phyloP scores from a whole-genome alignment of 192 early-diverging fungal species.

The Spizellomyces sp. region DNA sequence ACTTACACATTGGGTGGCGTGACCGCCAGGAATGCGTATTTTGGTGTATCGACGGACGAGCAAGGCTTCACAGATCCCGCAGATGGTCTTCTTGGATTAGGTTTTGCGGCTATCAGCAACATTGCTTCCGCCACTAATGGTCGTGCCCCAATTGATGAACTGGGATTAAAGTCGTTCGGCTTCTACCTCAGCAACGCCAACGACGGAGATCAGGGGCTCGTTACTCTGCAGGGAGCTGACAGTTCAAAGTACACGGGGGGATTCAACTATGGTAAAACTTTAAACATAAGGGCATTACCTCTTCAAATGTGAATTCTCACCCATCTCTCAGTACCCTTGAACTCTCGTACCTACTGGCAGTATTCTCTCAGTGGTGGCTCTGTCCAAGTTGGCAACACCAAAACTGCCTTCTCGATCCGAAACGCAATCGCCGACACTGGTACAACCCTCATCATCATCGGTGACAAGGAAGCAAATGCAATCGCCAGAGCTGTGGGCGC shows the following conservation, averaged over 20 bases:
- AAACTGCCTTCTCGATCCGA: neutral
- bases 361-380: conserved; percentile 23
- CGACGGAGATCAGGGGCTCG: conserved; percentile 46
- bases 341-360: conserved; percentile 31
- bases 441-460: conserved; percentile 34
- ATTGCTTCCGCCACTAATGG: conserved; percentile 27
- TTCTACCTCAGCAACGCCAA: conserved; percentile 49
- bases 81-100: conserved; percentile 47
- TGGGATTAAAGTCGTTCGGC: conserved; percentile 42
- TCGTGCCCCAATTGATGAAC: conserved; percentile 34
- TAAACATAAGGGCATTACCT: too few species aligned
- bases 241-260: conserved; percentile 43
- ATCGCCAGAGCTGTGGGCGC: conserved; percentile 43
- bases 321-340: conserved; percentile 43
- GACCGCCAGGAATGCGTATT: conserved; percentile 8
- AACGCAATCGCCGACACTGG: conserved; percentile 43
- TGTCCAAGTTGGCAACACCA: conserved; percentile 21
- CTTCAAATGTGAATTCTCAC: too few species aligned
- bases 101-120: conserved; percentile 32
- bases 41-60: conserved; percentile 20
- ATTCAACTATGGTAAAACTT: too few species aligned
- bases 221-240: conserved; percentile 59
- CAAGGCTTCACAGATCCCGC: conserved; percentile 14
- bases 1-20: conserved; percentile 29
- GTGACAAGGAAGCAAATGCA: conserved; percentile 14